Evolutionary conservation across 352 stramenopile species (phyloP), one percentile per base, ranked within the genome.

Genomic region (Phytophthora brassicae): DNA sequence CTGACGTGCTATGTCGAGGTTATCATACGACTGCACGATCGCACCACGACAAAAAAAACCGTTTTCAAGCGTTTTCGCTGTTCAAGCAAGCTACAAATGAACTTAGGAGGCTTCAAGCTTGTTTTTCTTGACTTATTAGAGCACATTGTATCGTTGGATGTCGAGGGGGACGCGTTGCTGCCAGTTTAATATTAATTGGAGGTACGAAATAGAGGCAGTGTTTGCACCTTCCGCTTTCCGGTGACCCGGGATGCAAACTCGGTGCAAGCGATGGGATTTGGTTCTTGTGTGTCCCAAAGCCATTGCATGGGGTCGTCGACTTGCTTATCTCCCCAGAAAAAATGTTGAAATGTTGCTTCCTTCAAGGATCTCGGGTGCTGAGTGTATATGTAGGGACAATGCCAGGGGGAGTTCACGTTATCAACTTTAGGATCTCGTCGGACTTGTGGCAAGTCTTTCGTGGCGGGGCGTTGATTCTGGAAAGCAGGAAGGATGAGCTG

Each of bases 211-310:
- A 67, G 52, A 67, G 60, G 52, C 60, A 43, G 60, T 57, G 44
- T n/a, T 17, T 51, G 41, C 49, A 55, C 50, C n/a, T 51, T 61
- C 42, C 51, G 50, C 36, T 51, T 66, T 67, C 63, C 43, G 60
- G 60, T 67, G 60, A 51, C 60, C 36, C 28, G 36, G 8, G 45
- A 57, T 46, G 39, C 26, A 19, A 19, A 36, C 9, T 26, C 51
- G 11, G 60, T 67, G 60, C 52, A 63, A 57, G 44, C 51, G 58
- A 47, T 35, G 43, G 60, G 35, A n/a, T 44, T n/a, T 39, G 6
- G 33, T 57, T 54, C 31, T 24, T 49, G 42, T 13, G 42, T 20
- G 42, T 49, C 20, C 48, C 39, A 67, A 36, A 62, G 60, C 60
- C 60, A 57, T 60, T 52, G 24, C 38, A 0, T 12, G 35, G 17